phyloP scores from a whole-genome alignment of 208 protist species.

The Polymyxa betae region DNA sequence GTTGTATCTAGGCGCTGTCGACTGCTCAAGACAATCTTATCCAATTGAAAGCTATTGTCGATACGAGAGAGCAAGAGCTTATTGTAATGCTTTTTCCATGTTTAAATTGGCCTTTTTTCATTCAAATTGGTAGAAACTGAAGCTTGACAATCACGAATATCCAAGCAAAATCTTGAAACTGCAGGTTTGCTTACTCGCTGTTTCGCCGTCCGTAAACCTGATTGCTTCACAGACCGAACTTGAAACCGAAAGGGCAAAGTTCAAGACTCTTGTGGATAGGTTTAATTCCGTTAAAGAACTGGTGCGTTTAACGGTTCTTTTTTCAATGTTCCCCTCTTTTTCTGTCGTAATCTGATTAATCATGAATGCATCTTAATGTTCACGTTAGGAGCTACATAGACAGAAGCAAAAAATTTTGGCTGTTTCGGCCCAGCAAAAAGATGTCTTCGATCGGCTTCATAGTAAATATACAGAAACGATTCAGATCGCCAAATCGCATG shows the following conservation, averaged over 20 bases:
- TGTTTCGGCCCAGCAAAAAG: slow-evolving; percentile 43
- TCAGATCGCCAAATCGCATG: neutral
- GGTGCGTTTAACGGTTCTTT: neutral
- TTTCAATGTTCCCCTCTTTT: too few relatives aligned
- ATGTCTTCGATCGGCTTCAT: neutral
- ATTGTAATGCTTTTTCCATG: neutral
- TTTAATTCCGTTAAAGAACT: slow-evolving; percentile 47
- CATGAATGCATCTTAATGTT: too few relatives aligned
- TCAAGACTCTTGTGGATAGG: slow-evolving; percentile 44
- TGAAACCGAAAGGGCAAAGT: neutral
- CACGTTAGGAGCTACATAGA: neutral
- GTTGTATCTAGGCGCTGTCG: neutral
- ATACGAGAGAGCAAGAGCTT: slow-evolving; percentile 6
- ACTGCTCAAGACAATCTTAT: neutral
- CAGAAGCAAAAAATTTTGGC: slow-evolving; percentile 42
- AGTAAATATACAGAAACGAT: neutral
- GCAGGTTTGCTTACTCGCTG: neutral
- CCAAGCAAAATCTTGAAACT: slow-evolving; percentile 37
- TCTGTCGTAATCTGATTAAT: too few relatives aligned
- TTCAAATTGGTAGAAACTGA: neutral
- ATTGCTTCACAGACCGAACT: neutral
- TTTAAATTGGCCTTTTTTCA: too few relatives aligned
- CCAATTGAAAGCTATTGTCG: neutral
- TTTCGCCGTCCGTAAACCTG: neutral
- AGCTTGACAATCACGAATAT: slow-evolving; percentile 40